A percentile compares a stretch with the other conserved stretches of the same genome.
These are phyloP conservation scores for Irpex lacteus DNA, from an alignment of 1,284 basidiomycete genomes.

Conservation along the genomic window DNA sequence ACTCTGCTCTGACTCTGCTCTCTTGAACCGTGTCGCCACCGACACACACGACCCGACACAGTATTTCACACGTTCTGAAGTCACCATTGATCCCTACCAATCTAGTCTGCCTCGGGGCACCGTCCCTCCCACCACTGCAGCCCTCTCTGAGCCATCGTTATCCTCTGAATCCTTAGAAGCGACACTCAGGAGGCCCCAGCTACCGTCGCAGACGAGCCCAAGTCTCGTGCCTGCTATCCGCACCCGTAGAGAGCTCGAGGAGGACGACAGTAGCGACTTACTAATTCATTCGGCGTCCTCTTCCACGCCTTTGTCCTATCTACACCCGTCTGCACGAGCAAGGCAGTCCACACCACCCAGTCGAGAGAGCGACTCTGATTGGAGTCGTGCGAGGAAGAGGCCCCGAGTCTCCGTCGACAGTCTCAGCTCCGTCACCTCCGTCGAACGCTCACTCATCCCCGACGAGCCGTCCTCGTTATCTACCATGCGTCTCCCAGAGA, in stretches of 20 bases:
- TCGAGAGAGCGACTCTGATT: constrained; percentile 43
- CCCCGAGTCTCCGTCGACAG: constrained; percentile 50
- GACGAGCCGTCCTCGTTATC: constrained; percentile 23
- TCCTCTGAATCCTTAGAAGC: constrained; percentile 24
- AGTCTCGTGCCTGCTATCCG: constrained; percentile 62
- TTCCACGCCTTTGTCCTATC: constrained; percentile 23
- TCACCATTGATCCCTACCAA: constrained; percentile 70
- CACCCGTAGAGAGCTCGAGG: constrained; percentile 60
- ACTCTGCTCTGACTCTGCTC: constrained; percentile 4
- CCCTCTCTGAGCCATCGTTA: constrained; percentile 34
- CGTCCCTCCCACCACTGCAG: constrained; percentile 42
- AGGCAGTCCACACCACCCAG: constrained; percentile 15
- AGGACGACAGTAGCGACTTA: constrained; percentile 37
- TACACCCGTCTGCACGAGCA: constrained; percentile 24
- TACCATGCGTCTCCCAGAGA: constrained; percentile 55
- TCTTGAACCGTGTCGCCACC: background rate
- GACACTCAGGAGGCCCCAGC: constrained; percentile 25
- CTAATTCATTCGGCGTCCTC: constrained; percentile 21
- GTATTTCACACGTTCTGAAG: constrained; percentile 18
- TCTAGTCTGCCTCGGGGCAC: constrained; percentile 54
- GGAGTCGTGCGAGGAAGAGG: constrained; percentile 62
- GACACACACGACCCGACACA: constrained; percentile 10
- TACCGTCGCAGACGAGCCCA: constrained; percentile 24
- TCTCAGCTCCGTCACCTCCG: constrained; percentile 28
- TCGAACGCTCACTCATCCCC: constrained; percentile 29